Evolutionary conservation across 2,329 filamentous ascomycete species (phyloP).

Genomic region (Canariomyces notabilis): DNA sequence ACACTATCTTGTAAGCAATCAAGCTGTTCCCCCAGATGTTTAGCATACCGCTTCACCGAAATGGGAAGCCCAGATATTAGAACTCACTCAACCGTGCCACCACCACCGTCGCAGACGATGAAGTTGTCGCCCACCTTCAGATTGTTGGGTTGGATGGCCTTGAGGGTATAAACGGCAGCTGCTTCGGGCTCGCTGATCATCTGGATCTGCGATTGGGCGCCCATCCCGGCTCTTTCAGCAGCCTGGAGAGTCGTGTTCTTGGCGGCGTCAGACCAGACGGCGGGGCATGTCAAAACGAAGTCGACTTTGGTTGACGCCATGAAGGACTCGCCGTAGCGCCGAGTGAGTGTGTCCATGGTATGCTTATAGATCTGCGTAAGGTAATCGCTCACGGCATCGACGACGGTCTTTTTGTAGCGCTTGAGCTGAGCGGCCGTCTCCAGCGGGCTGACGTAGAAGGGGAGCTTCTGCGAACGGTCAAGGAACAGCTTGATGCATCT

Average conservation of each 20-base stretch:
- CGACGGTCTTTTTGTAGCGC: conserved; percentile 68
- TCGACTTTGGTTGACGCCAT: conserved; percentile 71
- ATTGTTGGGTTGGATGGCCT: conserved; percentile 72
- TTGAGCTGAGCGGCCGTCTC: conserved; percentile 74
- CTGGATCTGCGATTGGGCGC: conserved; percentile 62
- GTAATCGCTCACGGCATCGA: conserved; percentile 76
- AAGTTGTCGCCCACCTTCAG: conserved; percentile 64
- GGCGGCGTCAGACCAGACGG: conserved; percentile 80
- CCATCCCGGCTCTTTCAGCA: conserved; percentile 75
- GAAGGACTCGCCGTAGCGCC: conserved; percentile 72
- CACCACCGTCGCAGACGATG: conserved; percentile 58
- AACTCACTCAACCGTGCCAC: conserved; percentile 62
- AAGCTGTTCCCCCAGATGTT: conserved; percentile 40
- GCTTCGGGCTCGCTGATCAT: conserved; percentile 80
- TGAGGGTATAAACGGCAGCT: conserved; percentile 73
- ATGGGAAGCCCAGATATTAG: not conserved
- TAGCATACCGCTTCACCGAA: conserved; percentile 4
- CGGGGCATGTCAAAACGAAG: conserved; percentile 76
- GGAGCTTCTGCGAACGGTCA: conserved; percentile 73
- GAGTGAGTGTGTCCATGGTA: conserved; percentile 71
- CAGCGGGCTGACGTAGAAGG: conserved; percentile 72
- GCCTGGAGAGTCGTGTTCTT: conserved; percentile 77
- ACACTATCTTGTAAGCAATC: conserved; percentile 77
- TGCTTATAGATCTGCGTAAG: conserved; percentile 70
- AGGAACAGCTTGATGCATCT: conserved; percentile 83